These are phyloP conservation scores for Escallonia herrerae DNA, from an alignment of 129 eudicot species.

Conservation along the genomic window DNA sequence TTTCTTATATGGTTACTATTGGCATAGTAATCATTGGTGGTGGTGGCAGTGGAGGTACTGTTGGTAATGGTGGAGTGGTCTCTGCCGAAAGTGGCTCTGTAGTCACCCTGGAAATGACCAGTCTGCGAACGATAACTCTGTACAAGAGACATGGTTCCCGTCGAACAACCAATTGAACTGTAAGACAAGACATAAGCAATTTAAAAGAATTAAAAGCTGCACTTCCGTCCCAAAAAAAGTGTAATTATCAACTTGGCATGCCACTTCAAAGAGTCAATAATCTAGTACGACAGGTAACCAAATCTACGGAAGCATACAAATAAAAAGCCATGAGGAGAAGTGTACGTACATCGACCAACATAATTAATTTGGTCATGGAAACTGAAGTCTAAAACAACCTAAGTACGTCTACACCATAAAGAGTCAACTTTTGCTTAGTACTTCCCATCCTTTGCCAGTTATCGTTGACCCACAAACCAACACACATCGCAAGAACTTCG, in stretches of 20 bases:
- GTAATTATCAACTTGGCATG: not conserved
- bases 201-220: not conserved
- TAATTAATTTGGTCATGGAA: not conserved
- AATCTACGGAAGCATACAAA: not conserved
- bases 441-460: too few relatives aligned
- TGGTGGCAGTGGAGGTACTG: conserved; percentile 12
- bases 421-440: too few relatives aligned
- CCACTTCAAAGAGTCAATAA: not conserved
- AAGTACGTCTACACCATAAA: too few relatives aligned
- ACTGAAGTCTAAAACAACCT: too few relatives aligned
- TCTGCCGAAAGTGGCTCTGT: conserved; percentile 33
- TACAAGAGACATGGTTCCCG: conserved; percentile 68
- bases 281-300: too few relatives aligned
- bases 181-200: conserved; percentile 5
- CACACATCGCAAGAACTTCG: too few relatives aligned
- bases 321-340: not conserved
- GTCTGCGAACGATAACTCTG: conserved; percentile 42
- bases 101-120: conserved; percentile 40
- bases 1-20: conserved; percentile 27
- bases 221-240: not conserved
- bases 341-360: not conserved
- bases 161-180: conserved; percentile 7
- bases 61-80: conserved; percentile 29
- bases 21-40: conserved; percentile 17
- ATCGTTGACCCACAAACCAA: too few relatives aligned